phyloP scores from a whole-genome alignment of 345 rosid species.

The Eucalyptus sp. region DNA sequence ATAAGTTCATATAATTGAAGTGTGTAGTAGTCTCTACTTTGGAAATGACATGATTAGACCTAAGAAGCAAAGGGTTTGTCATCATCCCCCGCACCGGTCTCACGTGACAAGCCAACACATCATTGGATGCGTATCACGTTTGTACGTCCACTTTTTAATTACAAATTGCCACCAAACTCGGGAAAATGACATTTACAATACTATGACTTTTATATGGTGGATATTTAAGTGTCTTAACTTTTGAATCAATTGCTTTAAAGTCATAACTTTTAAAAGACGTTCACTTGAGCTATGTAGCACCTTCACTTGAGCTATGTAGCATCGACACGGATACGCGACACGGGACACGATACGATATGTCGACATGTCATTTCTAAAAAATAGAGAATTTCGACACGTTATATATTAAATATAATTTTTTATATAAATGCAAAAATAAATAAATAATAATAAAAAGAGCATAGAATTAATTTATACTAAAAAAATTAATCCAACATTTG shows the following conservation, averaged over 20 bases:
- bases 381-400: no score
- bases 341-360: no score
- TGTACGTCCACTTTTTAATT: not conserved
- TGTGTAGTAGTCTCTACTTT: not conserved
- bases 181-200: not conserved
- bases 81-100: not conserved
- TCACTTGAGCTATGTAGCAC: not conserved
- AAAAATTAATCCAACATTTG: no score
- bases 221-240: not conserved
- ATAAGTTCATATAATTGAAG: not conserved
- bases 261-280: not conserved
- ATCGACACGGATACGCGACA: no score
- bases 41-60: not conserved
- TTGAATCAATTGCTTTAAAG: accelerated
- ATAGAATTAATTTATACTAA: no score
- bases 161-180: not conserved
- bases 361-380: no score
- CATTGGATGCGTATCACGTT: not conserved
- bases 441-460: no score
- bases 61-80: not conserved
- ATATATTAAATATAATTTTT: no score
- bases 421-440: no score
- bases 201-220: not conserved
- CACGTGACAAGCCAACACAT: not conserved
- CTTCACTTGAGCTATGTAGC: not conserved